A percentile compares a stretch with the other conserved stretches of the same genome.
Conservation (phyloP, 768 basidiomycete species). For the Crepidotus variabilis region DNA sequence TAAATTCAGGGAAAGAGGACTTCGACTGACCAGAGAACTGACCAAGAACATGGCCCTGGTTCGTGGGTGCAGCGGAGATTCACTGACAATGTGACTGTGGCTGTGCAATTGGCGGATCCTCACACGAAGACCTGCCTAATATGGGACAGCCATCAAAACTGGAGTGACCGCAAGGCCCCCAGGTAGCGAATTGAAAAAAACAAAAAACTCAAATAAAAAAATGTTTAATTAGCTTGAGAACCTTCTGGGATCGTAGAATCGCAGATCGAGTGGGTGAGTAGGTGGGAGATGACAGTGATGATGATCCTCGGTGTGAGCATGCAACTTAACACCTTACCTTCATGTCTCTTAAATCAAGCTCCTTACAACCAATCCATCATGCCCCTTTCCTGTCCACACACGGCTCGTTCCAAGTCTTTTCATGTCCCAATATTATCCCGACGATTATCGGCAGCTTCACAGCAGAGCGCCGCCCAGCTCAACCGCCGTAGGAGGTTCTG, state of each 20-base stretch:
- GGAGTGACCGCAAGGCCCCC: too few relatives aligned
- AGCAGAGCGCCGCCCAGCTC: neutral
- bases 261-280: neutral
- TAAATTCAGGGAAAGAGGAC: neutral
- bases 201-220: neutral
- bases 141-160: slow-evolving; percentile 3
- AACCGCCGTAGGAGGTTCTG: neutral
- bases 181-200: neutral
- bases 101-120: slow-evolving; percentile 24
- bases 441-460: neutral
- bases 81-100: slow-evolving; percentile 14
- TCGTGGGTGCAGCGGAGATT: slow-evolving; percentile 12
- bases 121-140: slow-evolving; percentile 14
- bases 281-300: neutral
- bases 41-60: neutral
- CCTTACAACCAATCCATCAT: neutral
- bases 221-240: neutral
- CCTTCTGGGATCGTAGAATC: neutral
- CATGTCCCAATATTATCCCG: neutral
- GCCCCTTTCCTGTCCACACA: neutral
- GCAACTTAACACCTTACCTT: neutral
- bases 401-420: neutral
- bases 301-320: neutral
- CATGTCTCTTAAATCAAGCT: neutral
- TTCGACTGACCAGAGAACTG: neutral